Evolutionary conservation across 495 filamentous ascomycete species (phyloP), one percentile per base, ranked within the genome.

Genomic region (Glutinoglossum americanum): DNA sequence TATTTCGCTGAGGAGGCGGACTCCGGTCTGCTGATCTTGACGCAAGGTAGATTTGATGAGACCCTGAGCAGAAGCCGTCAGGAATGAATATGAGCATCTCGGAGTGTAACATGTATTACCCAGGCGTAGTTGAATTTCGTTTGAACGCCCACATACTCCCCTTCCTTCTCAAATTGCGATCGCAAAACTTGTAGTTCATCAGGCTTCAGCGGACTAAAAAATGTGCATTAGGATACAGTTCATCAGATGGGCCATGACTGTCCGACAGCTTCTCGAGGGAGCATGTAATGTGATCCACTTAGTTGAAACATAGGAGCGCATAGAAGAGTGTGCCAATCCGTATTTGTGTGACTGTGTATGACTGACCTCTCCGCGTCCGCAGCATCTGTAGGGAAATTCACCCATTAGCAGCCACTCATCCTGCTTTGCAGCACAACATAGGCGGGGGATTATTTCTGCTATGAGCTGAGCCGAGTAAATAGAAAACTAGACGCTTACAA

Each of bases 61-160:
- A 60, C 92, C 92, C 88, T 94, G 59, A 27, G 33, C 25, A 9
- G 27, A 58, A 37, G 53, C 26, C 4, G 54, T 49, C 19, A 60
- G 33, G 25, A 17, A 30, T 35, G 21, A n/a, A 3, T 21, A 48
- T 4, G 45, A 59, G 9, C 4, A 11, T 1, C 30, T 27, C 6
- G 53, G 30, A 58, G 23, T 51, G 15, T 62, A 37, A 32, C 11
- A 27, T 19, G 21, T 58, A 75, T 45, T 74, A 93, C 88, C 92
- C 92, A 98, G 64, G 93, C 90, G 68, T 87, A 97, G 79, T 98
- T 98, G 79, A 98, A 98, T 69, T 96, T 97, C 49, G 92, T 98
- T 69, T 98, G 92, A 28, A 98, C 80, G 49, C 89, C 88, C 17
- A 95, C 93, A 70, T 90, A 94, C 63, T 89, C 83, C 59, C 90